phyloP scores from a whole-genome alignment of 257 asterid species.

The Solanum pimpinellifolium region DNA sequence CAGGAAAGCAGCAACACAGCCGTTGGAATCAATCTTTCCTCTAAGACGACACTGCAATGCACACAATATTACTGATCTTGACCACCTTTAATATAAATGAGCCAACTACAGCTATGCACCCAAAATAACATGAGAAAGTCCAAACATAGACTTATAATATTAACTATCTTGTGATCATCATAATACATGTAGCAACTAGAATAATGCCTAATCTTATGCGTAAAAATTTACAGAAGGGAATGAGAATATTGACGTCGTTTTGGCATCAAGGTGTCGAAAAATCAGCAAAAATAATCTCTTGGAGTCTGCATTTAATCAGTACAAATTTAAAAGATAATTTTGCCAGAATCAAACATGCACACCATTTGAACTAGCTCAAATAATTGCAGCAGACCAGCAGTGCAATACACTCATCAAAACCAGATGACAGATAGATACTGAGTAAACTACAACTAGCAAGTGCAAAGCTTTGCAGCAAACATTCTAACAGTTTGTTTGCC shows the following conservation, averaged over 20 bases:
- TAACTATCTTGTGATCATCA: neutral
- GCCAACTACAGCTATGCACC: neutral
- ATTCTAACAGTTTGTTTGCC: neutral
- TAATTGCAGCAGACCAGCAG: neutral
- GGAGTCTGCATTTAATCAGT: too few species aligned
- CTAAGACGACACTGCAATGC: slow-evolving; percentile 9
- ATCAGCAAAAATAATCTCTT: neutral
- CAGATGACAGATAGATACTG: neutral
- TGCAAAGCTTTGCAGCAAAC: neutral
- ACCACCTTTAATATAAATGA: neutral
- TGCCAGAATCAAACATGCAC: neutral
- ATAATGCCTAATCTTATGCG: neutral
- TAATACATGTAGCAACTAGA: neutral
- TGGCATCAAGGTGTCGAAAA: neutral
- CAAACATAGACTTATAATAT: neutral
- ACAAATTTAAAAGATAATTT: neutral
- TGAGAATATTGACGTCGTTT: neutral
- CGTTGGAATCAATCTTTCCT: slow-evolving; percentile 11
- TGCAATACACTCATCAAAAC: neutral
- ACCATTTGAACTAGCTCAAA: neutral
- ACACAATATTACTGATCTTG: neutral
- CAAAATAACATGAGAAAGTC: neutral
- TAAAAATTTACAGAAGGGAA: neutral
- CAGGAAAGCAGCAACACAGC: slow-evolving; percentile 10
- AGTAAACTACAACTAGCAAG: neutral